A percentile compares a stretch with the other conserved stretches of the same genome.
Conservation (phyloP, 306 rosid genomes). For the Trifolium subterraneum region DNA sequence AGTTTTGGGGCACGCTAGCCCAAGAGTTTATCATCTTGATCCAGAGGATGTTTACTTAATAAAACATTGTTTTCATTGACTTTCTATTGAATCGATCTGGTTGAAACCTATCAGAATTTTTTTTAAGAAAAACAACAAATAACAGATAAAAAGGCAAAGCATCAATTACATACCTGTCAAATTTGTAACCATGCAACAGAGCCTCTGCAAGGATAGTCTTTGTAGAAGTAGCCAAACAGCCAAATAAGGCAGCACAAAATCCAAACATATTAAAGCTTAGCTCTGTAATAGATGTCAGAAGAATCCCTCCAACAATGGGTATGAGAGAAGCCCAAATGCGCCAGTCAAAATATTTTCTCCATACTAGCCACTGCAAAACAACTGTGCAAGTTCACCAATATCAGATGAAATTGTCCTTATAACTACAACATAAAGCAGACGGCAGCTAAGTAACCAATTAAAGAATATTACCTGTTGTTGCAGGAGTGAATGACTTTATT, state of each 20-base stretch:
- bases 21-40: background rate
- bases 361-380: slow-evolving; percentile 88
- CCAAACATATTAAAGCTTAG: slow-evolving; percentile 90
- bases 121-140: background rate
- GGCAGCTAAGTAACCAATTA: slow-evolving; percentile 17
- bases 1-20: background rate
- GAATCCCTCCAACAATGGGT: slow-evolving; percentile 98
- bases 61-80: background rate
- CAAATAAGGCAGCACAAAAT: slow-evolving; percentile 93
- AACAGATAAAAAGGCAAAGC: slow-evolving; percentile 15
- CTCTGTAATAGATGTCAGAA: slow-evolving; percentile 92
- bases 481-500: slow-evolving; percentile 95
- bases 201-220: slow-evolving; percentile 97
- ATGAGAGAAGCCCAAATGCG: slow-evolving; percentile 89
- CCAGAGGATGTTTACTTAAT: background rate
- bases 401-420: slow-evolving; percentile 47
- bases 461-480: slow-evolving; percentile 78
- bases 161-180: slow-evolving; percentile 71
- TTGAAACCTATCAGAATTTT: background rate
- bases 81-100: background rate
- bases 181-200: slow-evolving; percentile 90
- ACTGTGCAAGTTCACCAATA: slow-evolving; percentile 56
- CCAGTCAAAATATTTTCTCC: slow-evolving; percentile 94
- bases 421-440: slow-evolving; percentile 8
- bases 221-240: slow-evolving; percentile 96